Percentiles rank a stretch among this genome's conserved stretches.
Evolutionary conservation across 2,329 filamentous ascomycete species (phyloP).

Genomic region (Colletotrichum sp.): DNA sequence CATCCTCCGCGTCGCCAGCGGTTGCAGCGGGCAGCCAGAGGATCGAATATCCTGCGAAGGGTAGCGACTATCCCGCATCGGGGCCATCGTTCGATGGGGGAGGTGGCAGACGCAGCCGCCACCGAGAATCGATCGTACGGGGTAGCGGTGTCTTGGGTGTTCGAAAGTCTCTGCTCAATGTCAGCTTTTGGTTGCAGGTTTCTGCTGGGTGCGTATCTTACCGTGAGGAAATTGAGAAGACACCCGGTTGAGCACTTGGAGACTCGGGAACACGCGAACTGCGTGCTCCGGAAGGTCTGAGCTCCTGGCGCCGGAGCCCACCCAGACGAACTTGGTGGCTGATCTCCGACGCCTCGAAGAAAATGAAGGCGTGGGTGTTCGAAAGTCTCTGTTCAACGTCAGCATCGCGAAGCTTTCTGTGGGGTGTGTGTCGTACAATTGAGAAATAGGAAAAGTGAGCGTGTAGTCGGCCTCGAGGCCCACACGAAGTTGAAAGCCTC

Average conservation of each 20-base stretch:
- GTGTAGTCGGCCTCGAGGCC: not conserved
- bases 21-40: not conserved
- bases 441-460: not conserved
- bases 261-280: not conserved
- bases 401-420: not conserved
- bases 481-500: not conserved
- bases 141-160: not conserved
- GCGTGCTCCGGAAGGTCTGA: not conserved
- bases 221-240: not conserved
- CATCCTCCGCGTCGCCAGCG: not conserved
- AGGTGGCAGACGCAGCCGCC: not conserved
- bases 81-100: not conserved
- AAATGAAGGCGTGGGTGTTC: not conserved
- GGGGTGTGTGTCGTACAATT: not conserved
- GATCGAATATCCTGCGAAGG: not conserved
- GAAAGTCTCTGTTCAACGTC: not conserved
- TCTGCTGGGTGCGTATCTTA: not conserved
- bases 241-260: not conserved
- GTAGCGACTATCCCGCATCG: not conserved
- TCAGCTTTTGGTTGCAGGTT: accelerated
- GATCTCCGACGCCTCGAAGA: not conserved
- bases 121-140: not conserved
- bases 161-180: not conserved
- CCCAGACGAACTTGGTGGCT: not conserved
- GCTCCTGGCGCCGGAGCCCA: not conserved